These are phyloP conservation scores for Neckera pumila DNA, from an alignment of 225 moss, liverwort and hornwort species.

Conservation along the genomic window DNA sequence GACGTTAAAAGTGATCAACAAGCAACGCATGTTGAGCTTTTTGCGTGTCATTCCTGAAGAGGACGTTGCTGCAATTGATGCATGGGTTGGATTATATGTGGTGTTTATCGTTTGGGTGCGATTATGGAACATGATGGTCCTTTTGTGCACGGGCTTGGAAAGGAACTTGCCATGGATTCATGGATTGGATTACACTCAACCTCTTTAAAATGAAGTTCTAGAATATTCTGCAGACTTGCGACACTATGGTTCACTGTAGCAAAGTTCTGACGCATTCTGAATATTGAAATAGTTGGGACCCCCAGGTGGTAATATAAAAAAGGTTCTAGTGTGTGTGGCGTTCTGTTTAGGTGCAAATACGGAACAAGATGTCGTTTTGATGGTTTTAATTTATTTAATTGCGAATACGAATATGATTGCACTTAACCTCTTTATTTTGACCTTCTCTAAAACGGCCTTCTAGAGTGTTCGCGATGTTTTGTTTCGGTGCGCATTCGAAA, in stretches of 20 bases:
- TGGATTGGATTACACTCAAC: neutral
- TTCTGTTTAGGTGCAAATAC: conserved; percentile 32
- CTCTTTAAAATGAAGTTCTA: neutral
- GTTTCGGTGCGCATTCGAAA: neutral
- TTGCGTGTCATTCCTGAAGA: neutral
- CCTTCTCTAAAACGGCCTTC: neutral
- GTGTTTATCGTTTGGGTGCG: neutral
- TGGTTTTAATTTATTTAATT: neutral
- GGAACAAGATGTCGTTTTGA: conserved; percentile 44
- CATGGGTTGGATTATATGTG: neutral
- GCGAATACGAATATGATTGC: neutral
- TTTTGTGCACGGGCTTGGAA: neutral
- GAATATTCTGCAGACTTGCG: neutral
- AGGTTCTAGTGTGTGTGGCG: neutral
- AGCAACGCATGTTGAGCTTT: neutral
- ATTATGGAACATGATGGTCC: neutral
- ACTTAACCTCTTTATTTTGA: too few relatives aligned
- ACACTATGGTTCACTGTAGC: neutral
- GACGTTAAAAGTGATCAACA: neutral
- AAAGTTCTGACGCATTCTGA: neutral
- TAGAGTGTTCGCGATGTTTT: neutral
- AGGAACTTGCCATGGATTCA: neutral
- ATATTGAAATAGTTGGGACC: neutral
- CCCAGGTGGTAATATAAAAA: neutral
- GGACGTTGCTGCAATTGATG: neutral